phyloP scores from a whole-genome alignment of 2,329 filamentous ascomycete species.

The Dactylellina cionopaga region DNA sequence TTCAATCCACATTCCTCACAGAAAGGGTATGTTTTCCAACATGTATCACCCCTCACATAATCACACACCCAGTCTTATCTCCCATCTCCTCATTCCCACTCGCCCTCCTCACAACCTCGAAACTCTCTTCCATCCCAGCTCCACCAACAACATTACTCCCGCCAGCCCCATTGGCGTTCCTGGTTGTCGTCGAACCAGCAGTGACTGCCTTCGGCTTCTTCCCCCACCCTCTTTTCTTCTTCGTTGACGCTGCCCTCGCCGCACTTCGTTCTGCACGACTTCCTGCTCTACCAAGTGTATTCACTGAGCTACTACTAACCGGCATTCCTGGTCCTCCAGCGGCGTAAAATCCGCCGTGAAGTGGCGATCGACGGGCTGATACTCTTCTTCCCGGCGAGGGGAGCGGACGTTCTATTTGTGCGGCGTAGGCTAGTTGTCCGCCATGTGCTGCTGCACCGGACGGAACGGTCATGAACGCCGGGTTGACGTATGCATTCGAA shows the following conservation, averaged over 20 bases:
- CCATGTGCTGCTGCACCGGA: not conserved
- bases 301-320: conserved; percentile 45
- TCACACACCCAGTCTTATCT: conserved; percentile 33
- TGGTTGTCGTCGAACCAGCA: no score
- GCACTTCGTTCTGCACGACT: conserved; percentile 55
- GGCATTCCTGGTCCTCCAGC: conserved; percentile 6
- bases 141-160: conserved; percentile 35
- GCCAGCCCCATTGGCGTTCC: not conserved
- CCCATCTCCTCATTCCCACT: conserved; percentile 19
- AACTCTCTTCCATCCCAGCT: conserved; percentile 44
- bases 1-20: no score
- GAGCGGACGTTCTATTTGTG: conserved; percentile 18
- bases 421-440: not conserved
- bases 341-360: conserved; percentile 40
- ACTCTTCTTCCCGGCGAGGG: conserved; percentile 43
- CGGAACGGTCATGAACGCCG: conserved; percentile 38
- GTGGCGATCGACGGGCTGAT: conserved; percentile 35
- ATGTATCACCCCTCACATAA: no score
- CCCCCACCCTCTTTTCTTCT: conserved; percentile 54
- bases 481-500: conserved; percentile 28
- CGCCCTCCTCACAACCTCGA: conserved; percentile 37
- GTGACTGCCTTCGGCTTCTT: conserved; percentile 27
- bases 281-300: conserved; percentile 40
- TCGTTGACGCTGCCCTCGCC: conserved; percentile 54
- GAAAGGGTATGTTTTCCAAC: no score